Percentiles rank a stretch among this genome's conserved stretches.
Evolutionary conservation across 345 rosid genomes (phyloP).

Genomic region (Barbarea vulgaris): DNA sequence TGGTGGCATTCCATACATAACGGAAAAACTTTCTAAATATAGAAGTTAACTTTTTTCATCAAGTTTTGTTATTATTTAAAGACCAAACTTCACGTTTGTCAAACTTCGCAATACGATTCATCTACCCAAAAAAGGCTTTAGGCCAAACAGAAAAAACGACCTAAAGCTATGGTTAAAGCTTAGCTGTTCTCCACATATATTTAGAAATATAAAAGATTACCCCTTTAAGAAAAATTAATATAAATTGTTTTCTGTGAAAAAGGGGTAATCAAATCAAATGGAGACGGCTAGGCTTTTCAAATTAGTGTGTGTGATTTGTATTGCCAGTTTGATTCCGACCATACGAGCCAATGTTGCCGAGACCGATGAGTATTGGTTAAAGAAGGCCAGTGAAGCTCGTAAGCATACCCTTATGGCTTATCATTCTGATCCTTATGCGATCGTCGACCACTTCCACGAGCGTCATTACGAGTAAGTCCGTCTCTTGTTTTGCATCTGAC

Average conservation of each 20-base stretch:
- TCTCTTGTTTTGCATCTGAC: not conserved
- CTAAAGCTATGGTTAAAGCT: constrained; percentile 38
- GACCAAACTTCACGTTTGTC: constrained; percentile 19
- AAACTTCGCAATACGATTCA: constrained; percentile 41
- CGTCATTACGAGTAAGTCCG: constrained; percentile 37
- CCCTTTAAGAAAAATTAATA: constrained; percentile 21
- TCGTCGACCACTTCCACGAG: constrained; percentile 51
- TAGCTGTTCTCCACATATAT: constrained; percentile 36
- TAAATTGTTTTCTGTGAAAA: not conserved
- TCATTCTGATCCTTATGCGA: constrained; percentile 48
- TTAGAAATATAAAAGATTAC: constrained; percentile 26
- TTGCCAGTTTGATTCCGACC: constrained; percentile 41
- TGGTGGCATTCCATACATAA: constrained; percentile 33
- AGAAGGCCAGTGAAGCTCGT: constrained; percentile 43
- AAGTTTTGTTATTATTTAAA: constrained; percentile 27
- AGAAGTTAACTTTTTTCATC: constrained; percentile 8
- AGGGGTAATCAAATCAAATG: constrained; percentile 39
- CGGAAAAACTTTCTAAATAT: constrained; percentile 37
- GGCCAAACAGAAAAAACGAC: constrained; percentile 30
- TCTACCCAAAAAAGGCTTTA: constrained; percentile 24
- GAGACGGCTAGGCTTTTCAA: constrained; percentile 38
- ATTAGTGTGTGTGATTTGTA: constrained; percentile 41
- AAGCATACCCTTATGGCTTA: constrained; percentile 42
- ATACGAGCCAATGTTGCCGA: constrained; percentile 45
- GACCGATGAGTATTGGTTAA: constrained; percentile 64